Conservation (phyloP, 768 basidiomycete genomes). For the Mrakia gelida region DNA sequence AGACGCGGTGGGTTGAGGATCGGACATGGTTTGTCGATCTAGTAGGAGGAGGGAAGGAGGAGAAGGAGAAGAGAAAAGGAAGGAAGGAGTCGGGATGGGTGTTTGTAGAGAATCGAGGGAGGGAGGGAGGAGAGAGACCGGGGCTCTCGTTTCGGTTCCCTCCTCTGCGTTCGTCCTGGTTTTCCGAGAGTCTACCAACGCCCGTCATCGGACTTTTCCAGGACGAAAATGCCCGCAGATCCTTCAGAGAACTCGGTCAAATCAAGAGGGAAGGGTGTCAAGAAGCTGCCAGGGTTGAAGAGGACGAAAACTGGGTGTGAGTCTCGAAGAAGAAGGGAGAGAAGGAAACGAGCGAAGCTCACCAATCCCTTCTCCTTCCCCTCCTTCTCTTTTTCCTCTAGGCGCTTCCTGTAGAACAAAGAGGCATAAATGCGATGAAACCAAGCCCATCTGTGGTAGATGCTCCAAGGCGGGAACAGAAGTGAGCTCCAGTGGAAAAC, state of each 20-base stretch:
- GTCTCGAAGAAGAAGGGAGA: neutral
- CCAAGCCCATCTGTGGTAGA: neutral
- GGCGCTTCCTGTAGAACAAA: neutral
- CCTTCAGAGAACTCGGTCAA: neutral
- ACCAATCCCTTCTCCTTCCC: neutral
- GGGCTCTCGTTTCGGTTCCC: neutral
- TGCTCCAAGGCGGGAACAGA: slow-evolving; percentile 4
- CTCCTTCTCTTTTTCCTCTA: neutral
- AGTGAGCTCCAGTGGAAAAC: neutral
- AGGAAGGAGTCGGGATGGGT: neutral
- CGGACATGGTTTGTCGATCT: neutral
- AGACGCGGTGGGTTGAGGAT: too few species aligned
- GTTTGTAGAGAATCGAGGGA: neutral
- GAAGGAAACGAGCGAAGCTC: neutral
- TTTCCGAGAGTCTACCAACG: neutral
- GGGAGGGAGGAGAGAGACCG: neutral
- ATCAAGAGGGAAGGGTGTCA: neutral
- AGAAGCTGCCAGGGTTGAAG: neutral
- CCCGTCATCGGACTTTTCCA: neutral
- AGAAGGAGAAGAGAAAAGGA: neutral
- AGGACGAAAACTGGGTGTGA: slow-evolving; percentile 16
- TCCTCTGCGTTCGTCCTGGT: neutral
- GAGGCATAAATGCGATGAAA: slow-evolving; percentile 2
- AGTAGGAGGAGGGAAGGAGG: neutral
- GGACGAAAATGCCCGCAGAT: neutral